Evolutionary conservation across 2,329 filamentous ascomycete species (phyloP).

Genomic region (Alternaria sp.): DNA sequence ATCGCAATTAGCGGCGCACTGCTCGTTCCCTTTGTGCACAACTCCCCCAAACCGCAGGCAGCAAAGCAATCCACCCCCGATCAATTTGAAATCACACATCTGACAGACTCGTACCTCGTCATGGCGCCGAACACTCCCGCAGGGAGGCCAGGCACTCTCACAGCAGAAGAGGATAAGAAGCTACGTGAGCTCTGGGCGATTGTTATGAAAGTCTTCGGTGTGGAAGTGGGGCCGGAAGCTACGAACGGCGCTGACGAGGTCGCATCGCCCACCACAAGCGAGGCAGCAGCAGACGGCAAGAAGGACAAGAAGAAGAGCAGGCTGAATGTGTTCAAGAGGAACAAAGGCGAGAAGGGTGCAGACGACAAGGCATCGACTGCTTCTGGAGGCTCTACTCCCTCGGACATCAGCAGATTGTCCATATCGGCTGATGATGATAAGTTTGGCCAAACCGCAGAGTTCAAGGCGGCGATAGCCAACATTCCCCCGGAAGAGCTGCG

Average conservation of each 20-base stretch:
- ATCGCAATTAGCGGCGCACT: constrained; percentile 47
- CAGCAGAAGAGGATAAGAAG: constrained; percentile 87
- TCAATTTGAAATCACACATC: constrained; percentile 31
- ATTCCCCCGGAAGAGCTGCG: constrained; percentile 81
- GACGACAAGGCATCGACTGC: constrained; percentile 46
- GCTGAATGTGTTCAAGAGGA: constrained; percentile 70
- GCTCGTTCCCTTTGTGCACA: constrained; percentile 33
- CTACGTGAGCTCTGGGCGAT: constrained; percentile 86
- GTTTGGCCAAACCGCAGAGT: constrained; percentile 88
- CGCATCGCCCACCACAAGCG: constrained; percentile 17
- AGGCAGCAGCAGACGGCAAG: constrained; percentile 41
- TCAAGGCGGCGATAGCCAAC: constrained; percentile 80
- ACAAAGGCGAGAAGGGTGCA: constrained; percentile 62
- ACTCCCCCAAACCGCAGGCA: constrained; percentile 15
- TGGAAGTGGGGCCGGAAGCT: constrained; percentile 44
- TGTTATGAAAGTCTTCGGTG: constrained; percentile 77
- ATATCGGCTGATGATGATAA: constrained; percentile 75
- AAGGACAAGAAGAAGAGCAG: constrained; percentile 79
- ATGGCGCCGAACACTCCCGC: constrained; percentile 61
- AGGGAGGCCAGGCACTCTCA: constrained; percentile 86
- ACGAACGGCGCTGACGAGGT: constrained; percentile 26
- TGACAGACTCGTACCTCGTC: constrained; percentile 44
- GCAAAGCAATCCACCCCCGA: constrained; percentile 17
- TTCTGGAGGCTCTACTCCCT: constrained; percentile 35
- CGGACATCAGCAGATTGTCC: constrained; percentile 44